Evolutionary conservation across 1,284 basidiomycete genomes (phyloP).

Genomic region (Ceratobasidium papillatum): DNA sequence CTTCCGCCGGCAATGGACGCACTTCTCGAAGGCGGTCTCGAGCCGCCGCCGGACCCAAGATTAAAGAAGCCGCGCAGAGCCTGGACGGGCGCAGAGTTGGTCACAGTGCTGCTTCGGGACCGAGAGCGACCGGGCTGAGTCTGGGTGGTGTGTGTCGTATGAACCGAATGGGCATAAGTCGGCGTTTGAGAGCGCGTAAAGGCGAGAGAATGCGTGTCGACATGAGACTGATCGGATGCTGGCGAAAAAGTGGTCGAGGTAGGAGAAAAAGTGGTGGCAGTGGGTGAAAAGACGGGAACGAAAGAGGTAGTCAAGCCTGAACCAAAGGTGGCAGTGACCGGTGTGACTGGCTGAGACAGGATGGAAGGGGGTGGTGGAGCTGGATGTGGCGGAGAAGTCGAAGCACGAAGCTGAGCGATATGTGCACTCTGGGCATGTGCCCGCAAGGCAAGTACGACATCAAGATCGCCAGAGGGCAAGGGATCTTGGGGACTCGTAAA

Average conservation of each 20-base stretch:
- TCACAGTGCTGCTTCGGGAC: slow-evolving; percentile 17
- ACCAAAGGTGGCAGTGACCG: slow-evolving; percentile 30
- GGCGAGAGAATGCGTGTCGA: slow-evolving; percentile 18
- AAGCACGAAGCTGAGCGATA: slow-evolving; percentile 9
- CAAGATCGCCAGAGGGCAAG: slow-evolving; percentile 27
- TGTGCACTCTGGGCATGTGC: slow-evolving; percentile 28
- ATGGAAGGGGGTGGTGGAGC: slow-evolving; percentile 14
- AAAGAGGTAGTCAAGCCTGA: slow-evolving; percentile 20
- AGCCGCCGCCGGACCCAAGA: slow-evolving; percentile 13
- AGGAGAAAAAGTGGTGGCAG: slow-evolving; percentile 16
- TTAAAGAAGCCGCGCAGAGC: slow-evolving; percentile 29
- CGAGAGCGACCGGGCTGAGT: slow-evolving; percentile 25
- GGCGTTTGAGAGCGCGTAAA: slow-evolving; percentile 38
- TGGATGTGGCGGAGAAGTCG: slow-evolving; percentile 16
- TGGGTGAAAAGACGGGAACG: slow-evolving; percentile 22
- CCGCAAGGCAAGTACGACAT: slow-evolving; percentile 31
- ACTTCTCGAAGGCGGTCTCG: slow-evolving; percentile 29
- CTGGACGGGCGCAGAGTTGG: slow-evolving; percentile 34
- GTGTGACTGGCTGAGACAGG: slow-evolving; percentile 23
- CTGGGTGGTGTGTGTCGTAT: slow-evolving; percentile 18
- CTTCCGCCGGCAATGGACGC: neutral
- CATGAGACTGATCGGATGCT: slow-evolving; percentile 15
- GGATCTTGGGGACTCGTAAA: slow-evolving; percentile 31
- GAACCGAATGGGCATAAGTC: slow-evolving; percentile 26
- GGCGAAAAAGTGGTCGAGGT: slow-evolving; percentile 9